Percentiles rank a stretch among this genome's conserved stretches.
These are phyloP conservation scores for Sordaria brevicollis DNA, from an alignment of 495 filamentous ascomycete species.

Conservation along the genomic window DNA sequence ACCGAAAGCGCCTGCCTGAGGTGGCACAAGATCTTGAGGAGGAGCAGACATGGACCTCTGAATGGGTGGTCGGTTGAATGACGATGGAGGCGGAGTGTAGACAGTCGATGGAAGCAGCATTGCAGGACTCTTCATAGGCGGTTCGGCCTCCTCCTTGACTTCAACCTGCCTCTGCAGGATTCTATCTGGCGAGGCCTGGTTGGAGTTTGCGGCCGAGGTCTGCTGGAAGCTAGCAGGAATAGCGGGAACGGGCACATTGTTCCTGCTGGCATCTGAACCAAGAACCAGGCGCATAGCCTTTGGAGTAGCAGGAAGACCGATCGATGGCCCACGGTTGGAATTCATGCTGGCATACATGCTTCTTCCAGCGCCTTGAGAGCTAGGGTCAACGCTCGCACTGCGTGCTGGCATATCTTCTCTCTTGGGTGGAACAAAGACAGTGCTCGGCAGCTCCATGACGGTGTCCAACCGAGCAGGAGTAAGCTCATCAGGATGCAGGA, in stretches of 20 bases:
- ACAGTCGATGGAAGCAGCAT: conserved; percentile 50
- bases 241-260: conserved; percentile 54
- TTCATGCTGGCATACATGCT: conserved; percentile 37
- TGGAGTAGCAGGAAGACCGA: conserved; percentile 76
- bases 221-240: conserved; percentile 45
- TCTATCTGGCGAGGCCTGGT: conserved; percentile 11
- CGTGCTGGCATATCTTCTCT: conserved; percentile 30
- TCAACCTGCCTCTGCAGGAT: conserved; percentile 2
- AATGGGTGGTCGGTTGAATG: conserved; percentile 27
- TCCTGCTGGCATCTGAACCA: conserved; percentile 42
- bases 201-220: conserved; percentile 17
- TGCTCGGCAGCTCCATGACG: conserved; percentile 13
- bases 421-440: conserved; percentile 25
- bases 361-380: conserved; percentile 10
- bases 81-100: conserved; percentile 46
- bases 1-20: conserved; percentile 33
- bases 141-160: conserved; percentile 13
- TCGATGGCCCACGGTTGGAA: conserved; percentile 24
- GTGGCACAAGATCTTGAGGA: conserved; percentile 42
- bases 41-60: conserved; percentile 66
- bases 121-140: conserved; percentile 11
- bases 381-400: conserved; percentile 37
- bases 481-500: conserved; percentile 61
- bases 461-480: conserved; percentile 28
- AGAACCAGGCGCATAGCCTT: conserved; percentile 76